Evolutionary conservation across 495 filamentous ascomycete genomes (phyloP), one percentile per base, ranked within the genome.

Genomic region (Antarctomyces pellizariae): DNA sequence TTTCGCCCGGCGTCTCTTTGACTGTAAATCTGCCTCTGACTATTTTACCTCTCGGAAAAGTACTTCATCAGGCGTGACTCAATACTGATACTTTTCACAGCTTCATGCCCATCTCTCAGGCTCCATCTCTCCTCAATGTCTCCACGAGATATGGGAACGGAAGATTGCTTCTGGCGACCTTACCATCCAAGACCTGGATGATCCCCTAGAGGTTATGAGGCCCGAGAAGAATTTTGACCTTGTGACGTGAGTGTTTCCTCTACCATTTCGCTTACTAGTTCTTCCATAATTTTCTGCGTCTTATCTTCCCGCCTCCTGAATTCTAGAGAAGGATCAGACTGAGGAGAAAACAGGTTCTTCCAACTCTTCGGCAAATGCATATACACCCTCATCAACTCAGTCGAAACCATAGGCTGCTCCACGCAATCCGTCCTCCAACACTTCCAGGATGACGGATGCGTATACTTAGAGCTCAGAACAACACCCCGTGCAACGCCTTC

Each of bases 91-190:
- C n/a, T n/a, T 16, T 21, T 10, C 18, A 13, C 39, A 84, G 71
- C 59, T 90, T 10, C 79, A 90, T 36, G 78, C 78, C 32, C 78
- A 86, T 47, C 61, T 90, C 17, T 74, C 64, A 22, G 77, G 79
- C 24, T 79, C 72, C 44, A 82, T 86, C 47, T 73, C 65, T 42
- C 64, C 66, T 8, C 45, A 70, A 49, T 71, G 63, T 29, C 63
- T 86, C 1, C 73, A 84, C 40, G 63, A 77, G 21, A 63, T 86
- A 37, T 90, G 76, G 73, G 26, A 47, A 20, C 40, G 44, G 24
- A 73, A 69, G 45, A 65, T 62, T 25, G 47, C 46, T 5, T 32
- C 33, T 4, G 41, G 43, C 20, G 7, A 13, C 5, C 9, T 7
- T 13, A 27, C 32, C 6, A 39, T 66, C 18, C 62, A 62, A 0